Evolutionary conservation across 306 rosid species (phyloP), one percentile per base, ranked within the genome.

Genomic region (Elaeagnus macrophylla): DNA sequence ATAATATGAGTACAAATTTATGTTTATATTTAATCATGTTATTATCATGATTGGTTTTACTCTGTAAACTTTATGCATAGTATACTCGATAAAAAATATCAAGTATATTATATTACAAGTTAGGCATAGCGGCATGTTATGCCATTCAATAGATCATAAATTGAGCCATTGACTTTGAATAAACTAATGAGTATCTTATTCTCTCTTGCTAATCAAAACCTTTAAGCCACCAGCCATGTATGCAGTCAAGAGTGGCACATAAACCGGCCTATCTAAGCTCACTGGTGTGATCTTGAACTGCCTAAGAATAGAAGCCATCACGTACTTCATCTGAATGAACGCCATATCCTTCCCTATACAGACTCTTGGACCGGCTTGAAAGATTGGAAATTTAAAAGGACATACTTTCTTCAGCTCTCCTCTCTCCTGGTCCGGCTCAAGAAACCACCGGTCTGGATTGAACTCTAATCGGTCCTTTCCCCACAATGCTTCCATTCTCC

Each of bases 271-370:
- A 35, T 76, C 47, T 13, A 73, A 56, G 3, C 66, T 10, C 5
- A 76, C 52, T 3, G 84, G 72, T 68, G 13, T 76, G 64, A 91
- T 68, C 13, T 59, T 58, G 54, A 91, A 86, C 49, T 71, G 65
- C 43, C 57, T 15, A 2, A 91, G 71, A 20, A 91, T 67, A 3
- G 91, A 79, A 44, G 86, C 91, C 65, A 79, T 80, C 45, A 76
- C 89, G 42, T 77, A 79, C 64, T 78, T 84, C 96, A 86, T 91
- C 48, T 91, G 89, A 58, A 77, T 52, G 59, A 83, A 84, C 37
- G 96, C 96, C 96, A 91, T 86, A 38, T 82, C 94, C 68, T 86
- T 86, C 16, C 97, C 97, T 0, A 84, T 68, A 73, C 96, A 91
- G 14, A 84, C 79, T 68, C 97, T 81, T 6, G 97, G 97, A 52